Base-by-base conservation (phyloP, 371 early-diverging fungal genomes). In the Circinella umbellata region DNA sequence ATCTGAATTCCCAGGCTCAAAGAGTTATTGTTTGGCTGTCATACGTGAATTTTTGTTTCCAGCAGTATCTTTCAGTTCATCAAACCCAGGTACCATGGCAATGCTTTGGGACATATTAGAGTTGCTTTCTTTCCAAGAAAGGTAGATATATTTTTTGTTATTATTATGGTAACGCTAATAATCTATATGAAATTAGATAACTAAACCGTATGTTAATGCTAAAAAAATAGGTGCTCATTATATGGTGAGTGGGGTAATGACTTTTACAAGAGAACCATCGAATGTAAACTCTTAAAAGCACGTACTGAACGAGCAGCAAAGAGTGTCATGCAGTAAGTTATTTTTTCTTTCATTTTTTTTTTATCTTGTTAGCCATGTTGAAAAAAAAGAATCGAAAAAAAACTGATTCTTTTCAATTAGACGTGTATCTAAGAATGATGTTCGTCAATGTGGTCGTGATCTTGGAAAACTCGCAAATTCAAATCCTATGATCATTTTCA, bases 191-290 rank as follows among this genome's bases (percentile, higher is more conserved):
- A 15, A 13, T n/a, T n/a, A 9, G 42, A 42, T 42, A 42, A 42
- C 11, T 42, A 42, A 42, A 0, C 27, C 11, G 42, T 11, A 42
- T 13, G 15, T n/a, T 51, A 15, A 51, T 37, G 3, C 18, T 34
- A 17, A 8, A 15, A 59, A 13, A 13, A 5, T 11, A 72, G 80
- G 14, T 87, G 81, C 71, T 87, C 84, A 1, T 76, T 96, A 10
- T 97, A 95, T 72, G 91, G 91, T 17, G 92, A 94, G 69, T 97
- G 97, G 97, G 86, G 86, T 46, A 81, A 80, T 42, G 82, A 85
- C 15, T 82, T 88, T 46, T 89, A 88, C 68, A 80, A 85, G 34
- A 78, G 82, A 54, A 76, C 76, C 4, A 80, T 82, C 14, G 87
- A 88, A 67, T 73, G 85, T 13, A 75, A 80, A 57, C 71, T 84